phyloP scores from a whole-genome alignment of 768 basidiomycete genomes.

The Rhodotorula diobovata region DNA sequence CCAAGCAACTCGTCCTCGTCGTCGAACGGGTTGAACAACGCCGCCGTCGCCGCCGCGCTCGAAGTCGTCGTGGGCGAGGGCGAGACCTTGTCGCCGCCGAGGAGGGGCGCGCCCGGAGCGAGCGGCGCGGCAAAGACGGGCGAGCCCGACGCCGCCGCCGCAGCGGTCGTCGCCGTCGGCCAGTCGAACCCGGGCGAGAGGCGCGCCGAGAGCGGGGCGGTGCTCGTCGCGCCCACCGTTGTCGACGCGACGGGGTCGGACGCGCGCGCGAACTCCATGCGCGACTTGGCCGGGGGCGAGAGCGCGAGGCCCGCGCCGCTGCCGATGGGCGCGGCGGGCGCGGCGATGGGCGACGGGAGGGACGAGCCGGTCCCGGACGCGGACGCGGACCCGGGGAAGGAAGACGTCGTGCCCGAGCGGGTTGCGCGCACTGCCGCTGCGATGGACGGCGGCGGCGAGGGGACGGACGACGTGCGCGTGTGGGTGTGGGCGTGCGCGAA shows the following conservation, averaged over 20 bases:
- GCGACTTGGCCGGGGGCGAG: constrained; percentile 28
- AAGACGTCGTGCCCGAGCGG: neutral
- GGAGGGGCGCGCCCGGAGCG: neutral
- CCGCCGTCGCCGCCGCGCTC: neutral
- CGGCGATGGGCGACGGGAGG: constrained; percentile 13
- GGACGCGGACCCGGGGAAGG: neutral
- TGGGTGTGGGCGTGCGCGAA: constrained; percentile 4
- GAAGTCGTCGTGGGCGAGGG: neutral
- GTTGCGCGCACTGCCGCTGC: neutral
- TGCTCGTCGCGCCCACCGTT: neutral
- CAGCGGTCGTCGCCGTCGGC: no score
- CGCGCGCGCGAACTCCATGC: constrained; percentile 25
- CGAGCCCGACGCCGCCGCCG: neutral
- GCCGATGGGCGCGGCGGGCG: constrained; percentile 2
- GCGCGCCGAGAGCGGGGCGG: constrained; percentile 19
- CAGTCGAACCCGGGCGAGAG: constrained; percentile 31
- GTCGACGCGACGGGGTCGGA: neutral
- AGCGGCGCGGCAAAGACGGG: neutral
- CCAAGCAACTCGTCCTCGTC: constrained; percentile 32
- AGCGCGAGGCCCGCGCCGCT: neutral
- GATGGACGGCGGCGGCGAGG: neutral
- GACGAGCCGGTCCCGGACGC: neutral
- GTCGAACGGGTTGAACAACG: constrained; percentile 31
- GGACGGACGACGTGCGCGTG: constrained; percentile 20
- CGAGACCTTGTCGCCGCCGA: neutral